Evolutionary conservation across 768 basidiomycete genomes (phyloP), one percentile per base, ranked within the genome.

Genomic region (Lactarius pseudohatsudake): DNA sequence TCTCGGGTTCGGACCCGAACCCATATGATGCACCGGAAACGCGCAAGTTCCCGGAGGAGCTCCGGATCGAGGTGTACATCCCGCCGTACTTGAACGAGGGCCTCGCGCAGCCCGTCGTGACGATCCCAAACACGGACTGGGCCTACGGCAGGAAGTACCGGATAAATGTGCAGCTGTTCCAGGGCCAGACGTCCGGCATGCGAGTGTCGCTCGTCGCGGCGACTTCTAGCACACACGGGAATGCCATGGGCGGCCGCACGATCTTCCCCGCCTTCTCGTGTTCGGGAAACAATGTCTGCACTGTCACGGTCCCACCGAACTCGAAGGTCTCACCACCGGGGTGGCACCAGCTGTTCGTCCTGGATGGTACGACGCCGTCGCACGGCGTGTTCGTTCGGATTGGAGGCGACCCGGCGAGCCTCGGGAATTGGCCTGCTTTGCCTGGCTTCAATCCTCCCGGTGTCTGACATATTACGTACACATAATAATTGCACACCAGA

Each of bases 71-170:
- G 50, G 50, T 53, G 15, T 53, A 53, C 50, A 53, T 28, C 1
- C 96, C 95, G 11, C 91, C 91, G 16, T 97, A 96, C 76, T 82
- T 92, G 69, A 85, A 79, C 69, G 76, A 83, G 68, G 89, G 89
- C 15, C 77, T 81, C 69, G 73, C 69, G 9, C 89, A 88, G 69
- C 80, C 0, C 15, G 50, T 53, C 50, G 50, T 53, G 22, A 53
- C 22, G 22, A 26, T 53, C 50, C 13, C 50, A 26, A 72, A 79
- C 64, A 83, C 80, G 16, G 90, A 92, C 72, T 92, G 89, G 89
- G 75, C 70, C 0, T 85, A 87, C 40, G 80, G 83, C 0, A 79
- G 81, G 15, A 73, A 73, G 26, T 84, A 87, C 69, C 73, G 74
- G 15, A 53, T 53, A 15, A 7, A 2, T 0, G 50, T 53, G 11